A percentile compares a stretch with the other conserved stretches of the same genome.
Conservation (phyloP, 2,329 filamentous ascomycete genomes). For the Aureobasidium zeae region DNA sequence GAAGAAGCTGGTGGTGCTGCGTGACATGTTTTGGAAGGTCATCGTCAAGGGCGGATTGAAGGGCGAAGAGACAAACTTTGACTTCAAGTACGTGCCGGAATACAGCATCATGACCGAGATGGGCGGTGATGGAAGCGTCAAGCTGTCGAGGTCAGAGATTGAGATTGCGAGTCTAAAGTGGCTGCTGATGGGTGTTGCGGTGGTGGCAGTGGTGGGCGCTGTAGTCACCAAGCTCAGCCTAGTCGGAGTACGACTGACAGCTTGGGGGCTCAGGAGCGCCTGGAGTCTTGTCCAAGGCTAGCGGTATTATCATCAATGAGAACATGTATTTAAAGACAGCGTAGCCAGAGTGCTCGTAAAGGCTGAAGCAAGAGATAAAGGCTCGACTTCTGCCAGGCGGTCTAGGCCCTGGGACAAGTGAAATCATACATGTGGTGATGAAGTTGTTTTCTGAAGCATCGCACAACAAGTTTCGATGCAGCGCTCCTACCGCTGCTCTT, state of each 20-base stretch:
- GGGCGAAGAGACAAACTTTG: slow-evolving; percentile 53
- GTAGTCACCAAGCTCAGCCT: slow-evolving; percentile 15
- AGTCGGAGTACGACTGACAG: neutral
- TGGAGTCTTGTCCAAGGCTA: neutral
- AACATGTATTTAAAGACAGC: too few species aligned
- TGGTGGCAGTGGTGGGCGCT: slow-evolving; percentile 24
- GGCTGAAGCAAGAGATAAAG: too few species aligned
- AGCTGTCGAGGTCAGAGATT: slow-evolving; percentile 30
- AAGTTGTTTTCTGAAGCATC: neutral
- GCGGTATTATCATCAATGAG: too few species aligned
- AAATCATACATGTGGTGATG: too few species aligned
- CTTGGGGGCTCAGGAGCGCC: neutral
- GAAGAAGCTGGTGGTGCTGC: slow-evolving; percentile 44
- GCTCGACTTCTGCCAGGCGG: slow-evolving; percentile 10
- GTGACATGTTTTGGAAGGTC: slow-evolving; percentile 48
- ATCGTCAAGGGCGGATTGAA: slow-evolving; percentile 57
- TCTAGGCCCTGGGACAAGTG: neutral
- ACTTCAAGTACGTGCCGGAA: slow-evolving; percentile 61
- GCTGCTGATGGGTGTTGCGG: slow-evolving; percentile 34
- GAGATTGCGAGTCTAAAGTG: slow-evolving; percentile 42
- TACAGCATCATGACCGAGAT: slow-evolving; percentile 42
- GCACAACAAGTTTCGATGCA: slow-evolving; percentile 3
- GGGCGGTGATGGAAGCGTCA: slow-evolving; percentile 34
- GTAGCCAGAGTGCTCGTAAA: too few species aligned
- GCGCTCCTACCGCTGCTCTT: slow-evolving; percentile 16